Base-by-base conservation (phyloP, 2,329 filamentous ascomycete genomes). In the Monilinia polystroma region DNA sequence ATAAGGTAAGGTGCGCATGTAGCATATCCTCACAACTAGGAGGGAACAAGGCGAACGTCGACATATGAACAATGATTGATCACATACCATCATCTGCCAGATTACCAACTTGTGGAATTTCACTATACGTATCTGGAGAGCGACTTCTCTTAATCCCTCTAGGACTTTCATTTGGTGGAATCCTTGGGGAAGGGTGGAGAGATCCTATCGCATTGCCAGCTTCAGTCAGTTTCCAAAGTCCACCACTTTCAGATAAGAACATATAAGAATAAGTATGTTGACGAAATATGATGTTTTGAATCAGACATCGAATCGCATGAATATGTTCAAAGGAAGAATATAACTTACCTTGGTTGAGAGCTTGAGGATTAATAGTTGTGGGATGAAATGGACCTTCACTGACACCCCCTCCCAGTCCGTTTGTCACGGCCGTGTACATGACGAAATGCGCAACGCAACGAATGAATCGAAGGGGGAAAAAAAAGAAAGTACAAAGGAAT, bases 81-180 rank as follows among this genome's bases (percentile, higher is more conserved):
- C 75, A 88, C 90, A 81, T 90, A 93, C 91, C 87, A 84, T 90
- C 87, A 81, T 90, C 85, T 82, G 87, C 88, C 77, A 86, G 82
- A 72, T 83, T 83, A 73, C 84, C 84, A 72, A 80, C 80, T 68
- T 78, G 72, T 66, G 79, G 79, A 71, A 81, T 78, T 76, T 87
- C 84, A 78, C 82, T 83, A 79, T 87, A 86, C 68, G 78, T 73
- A 73, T 81, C 74, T 86, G 74, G 90, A 54, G 92, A 93, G 71
- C 90, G 88, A 82, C 87, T 90, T 78, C 92, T 86, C 82, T 96
- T 96, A 74, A 89, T 81, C 73, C 90, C 90, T 78, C 91, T 88
- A 72, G 88, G 79, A 77, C 81, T 82, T 78, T 81, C 77, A 79
- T 81, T 78, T 79, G 78, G 79, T 80, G 86, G 84, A 75, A 79